These are phyloP conservation scores for Yamagishiella unicocca DNA, from an alignment of 139 green algal genomes.

Conservation along the genomic window DNA sequence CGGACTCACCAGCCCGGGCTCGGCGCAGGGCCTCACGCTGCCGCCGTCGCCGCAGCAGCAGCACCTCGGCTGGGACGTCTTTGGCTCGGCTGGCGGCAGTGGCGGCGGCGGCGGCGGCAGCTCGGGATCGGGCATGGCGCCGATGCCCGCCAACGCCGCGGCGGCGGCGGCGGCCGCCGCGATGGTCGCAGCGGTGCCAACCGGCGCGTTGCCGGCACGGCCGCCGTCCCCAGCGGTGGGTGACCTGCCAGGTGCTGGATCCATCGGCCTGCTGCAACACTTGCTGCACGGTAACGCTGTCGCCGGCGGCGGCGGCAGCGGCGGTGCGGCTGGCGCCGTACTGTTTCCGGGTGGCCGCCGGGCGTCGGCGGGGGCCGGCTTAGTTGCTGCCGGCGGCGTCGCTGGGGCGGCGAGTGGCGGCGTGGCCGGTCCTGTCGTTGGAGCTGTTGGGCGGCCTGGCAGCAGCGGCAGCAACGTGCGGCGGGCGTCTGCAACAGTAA, in stretches of 20 bases:
- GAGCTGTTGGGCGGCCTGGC: background rate
- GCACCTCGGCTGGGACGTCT: background rate
- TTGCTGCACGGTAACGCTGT: background rate
- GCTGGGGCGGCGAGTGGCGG: background rate
- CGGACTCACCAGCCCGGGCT: background rate
- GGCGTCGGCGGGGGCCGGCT: background rate
- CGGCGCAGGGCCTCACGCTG: background rate
- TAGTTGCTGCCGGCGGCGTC: background rate
- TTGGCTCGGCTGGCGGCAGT: background rate
- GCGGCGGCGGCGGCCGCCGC: background rate
- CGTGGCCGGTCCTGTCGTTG: background rate
- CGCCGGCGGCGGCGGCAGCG: background rate
- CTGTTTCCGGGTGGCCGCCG: background rate
- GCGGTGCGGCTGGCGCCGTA: background rate
- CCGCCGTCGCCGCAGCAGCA: slow-evolving; percentile 22
- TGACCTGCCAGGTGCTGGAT: background rate
- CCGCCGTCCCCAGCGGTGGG: background rate
- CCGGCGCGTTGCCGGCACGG: background rate
- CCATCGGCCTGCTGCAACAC: slow-evolving; percentile 31
- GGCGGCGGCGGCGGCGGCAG: background rate
- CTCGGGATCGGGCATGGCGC: background rate
- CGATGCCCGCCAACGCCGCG: too few species aligned
- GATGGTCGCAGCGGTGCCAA: too few species aligned
- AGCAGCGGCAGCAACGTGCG: background rate
- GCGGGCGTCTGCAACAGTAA: background rate